Percentiles rank a stretch among this genome's conserved stretches.
These are phyloP conservation scores for Podaxis carcinomalis DNA, from an alignment of 768 basidiomycete species.

Conservation along the genomic window DNA sequence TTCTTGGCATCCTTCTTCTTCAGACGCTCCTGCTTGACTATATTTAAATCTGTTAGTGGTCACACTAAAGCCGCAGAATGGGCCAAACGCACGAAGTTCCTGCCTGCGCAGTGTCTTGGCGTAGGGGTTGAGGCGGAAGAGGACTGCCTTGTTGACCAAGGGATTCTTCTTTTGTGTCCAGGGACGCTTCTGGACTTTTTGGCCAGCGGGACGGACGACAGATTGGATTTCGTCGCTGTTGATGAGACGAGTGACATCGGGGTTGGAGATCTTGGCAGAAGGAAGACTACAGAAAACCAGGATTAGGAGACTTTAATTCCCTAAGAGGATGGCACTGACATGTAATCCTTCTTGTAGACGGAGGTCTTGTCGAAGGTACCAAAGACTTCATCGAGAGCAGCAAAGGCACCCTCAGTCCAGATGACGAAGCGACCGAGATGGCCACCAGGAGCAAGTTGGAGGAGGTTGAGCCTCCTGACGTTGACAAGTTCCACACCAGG, in stretches of 20 bases:
- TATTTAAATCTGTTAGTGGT: background rate
- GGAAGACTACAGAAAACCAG: slow-evolving; percentile 58
- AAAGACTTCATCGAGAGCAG: slow-evolving; percentile 89
- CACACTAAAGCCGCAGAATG: slow-evolving; percentile 4
- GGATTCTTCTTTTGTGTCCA: slow-evolving; percentile 99
- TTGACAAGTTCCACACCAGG: slow-evolving; percentile 98
- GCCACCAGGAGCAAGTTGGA: slow-evolving; percentile 99
- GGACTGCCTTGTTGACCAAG: slow-evolving; percentile 85
- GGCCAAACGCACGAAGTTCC: slow-evolving; percentile 67
- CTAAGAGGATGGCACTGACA: slow-evolving; percentile 41
- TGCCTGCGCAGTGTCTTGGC: slow-evolving; percentile 91
- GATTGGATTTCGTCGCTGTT: slow-evolving; percentile 99
- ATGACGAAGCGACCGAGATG: slow-evolving; percentile 99
- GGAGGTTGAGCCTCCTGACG: slow-evolving; percentile 91
- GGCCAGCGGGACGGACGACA: slow-evolving; percentile 86
- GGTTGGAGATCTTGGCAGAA: slow-evolving; percentile 93
- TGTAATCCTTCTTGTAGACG: slow-evolving; percentile 82
- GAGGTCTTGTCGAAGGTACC: slow-evolving; percentile 93
- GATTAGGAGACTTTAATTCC: background rate
- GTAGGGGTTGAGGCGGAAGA: slow-evolving; percentile 98
- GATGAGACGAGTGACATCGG: slow-evolving; percentile 95
- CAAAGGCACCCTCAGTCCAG: slow-evolving; percentile 97
- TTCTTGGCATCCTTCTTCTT: slow-evolving; percentile 65
- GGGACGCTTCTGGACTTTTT: slow-evolving; percentile 84
- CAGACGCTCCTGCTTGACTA: slow-evolving; percentile 78